phyloP scores from a whole-genome alignment of 2,329 filamentous ascomycete species.

The Xylariaceae sp. region DNA sequence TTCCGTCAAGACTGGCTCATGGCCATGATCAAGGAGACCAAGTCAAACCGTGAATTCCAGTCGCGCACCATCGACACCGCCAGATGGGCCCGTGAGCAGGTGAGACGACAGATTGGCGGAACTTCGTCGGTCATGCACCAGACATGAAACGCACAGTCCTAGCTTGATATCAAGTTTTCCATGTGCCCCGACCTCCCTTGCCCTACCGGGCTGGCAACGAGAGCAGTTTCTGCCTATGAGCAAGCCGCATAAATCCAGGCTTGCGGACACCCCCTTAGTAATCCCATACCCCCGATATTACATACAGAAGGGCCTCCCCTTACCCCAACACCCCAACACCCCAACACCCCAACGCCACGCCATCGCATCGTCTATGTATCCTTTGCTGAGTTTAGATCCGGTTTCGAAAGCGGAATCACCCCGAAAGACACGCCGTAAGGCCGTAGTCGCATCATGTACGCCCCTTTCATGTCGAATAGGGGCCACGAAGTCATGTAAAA shows the following conservation, averaged over 20 bases:
- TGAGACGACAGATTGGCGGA: slow-evolving; percentile 78
- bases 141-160: slow-evolving; percentile 33
- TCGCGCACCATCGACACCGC: slow-evolving; percentile 86
- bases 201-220: not conserved
- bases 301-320: too few relatives aligned
- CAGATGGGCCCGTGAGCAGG: slow-evolving; percentile 94
- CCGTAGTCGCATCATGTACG: slow-evolving; percentile 33
- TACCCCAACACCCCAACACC: too few relatives aligned
- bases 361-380: slow-evolving; percentile 19
- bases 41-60: slow-evolving; percentile 81
- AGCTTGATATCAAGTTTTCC: slow-evolving; percentile 13
- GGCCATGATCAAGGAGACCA: slow-evolving; percentile 84
- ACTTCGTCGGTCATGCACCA: slow-evolving; percentile 47
- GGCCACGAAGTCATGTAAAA: slow-evolving; percentile 35
- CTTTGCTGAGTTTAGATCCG: slow-evolving; percentile 31
- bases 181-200: not conserved
- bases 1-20: slow-evolving; percentile 93
- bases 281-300: slow-evolving; percentile 29
- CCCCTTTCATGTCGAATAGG: slow-evolving; percentile 21
- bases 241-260: slow-evolving; percentile 21
- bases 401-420: slow-evolving; percentile 29
- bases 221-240: slow-evolving; percentile 24
- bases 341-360: slow-evolving; percentile 19
- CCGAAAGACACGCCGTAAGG: slow-evolving; percentile 31
- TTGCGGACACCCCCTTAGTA: slow-evolving; percentile 24